Evolutionary conservation across 495 filamentous ascomycete species (phyloP), one percentile per base, ranked within the genome.

Genomic region (Delitschia confertaspora): DNA sequence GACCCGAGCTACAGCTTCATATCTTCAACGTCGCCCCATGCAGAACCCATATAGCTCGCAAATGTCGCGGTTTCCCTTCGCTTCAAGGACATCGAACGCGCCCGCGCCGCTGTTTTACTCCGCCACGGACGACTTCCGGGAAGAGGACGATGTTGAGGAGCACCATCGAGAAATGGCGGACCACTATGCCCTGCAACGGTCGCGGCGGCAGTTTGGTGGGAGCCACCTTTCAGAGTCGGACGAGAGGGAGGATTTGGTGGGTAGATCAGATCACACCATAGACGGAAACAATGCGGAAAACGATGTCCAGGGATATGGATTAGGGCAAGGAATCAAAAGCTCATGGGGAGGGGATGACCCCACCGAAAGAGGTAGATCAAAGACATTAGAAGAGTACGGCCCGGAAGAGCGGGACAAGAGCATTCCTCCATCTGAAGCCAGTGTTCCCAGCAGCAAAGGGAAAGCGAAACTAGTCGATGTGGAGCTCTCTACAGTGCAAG

Each of bases 91-190:
- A n/a, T 66, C 77, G 13, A 65, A 69, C 19, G 65, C 65, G 18
- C 78, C 83, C 35, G 87, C 86, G 26, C 91, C 93, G 40, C 69
- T 98, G n/a, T 96, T 98, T 56, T 86, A 88, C 63, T 89, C 85
- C 56, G 72, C 77, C 18, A 80, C 79, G 0, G 83, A 87, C 61
- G 82, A 86, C 51, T 86, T 85, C 49, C 74, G 76, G 51, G 85
- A 89, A 64, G 85, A 93, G 56, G 85, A 94, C 59, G 87, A 95
- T 39, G 87, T 88, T 49, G 79, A 82, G 40, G 88, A 98, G 59
- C 82, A 84, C 47, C 85, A 93, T 42, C 76, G 89, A 38, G 91
- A 98, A 55, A 82, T 88, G 11, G 86, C 88, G 10, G 91, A 98
- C 62, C 80, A 86, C 54, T 94, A 86, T 63, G 91, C 91, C 9